Conservation (phyloP, 192 early-diverging fungal genomes). For the Linnemannia elongata region DNA sequence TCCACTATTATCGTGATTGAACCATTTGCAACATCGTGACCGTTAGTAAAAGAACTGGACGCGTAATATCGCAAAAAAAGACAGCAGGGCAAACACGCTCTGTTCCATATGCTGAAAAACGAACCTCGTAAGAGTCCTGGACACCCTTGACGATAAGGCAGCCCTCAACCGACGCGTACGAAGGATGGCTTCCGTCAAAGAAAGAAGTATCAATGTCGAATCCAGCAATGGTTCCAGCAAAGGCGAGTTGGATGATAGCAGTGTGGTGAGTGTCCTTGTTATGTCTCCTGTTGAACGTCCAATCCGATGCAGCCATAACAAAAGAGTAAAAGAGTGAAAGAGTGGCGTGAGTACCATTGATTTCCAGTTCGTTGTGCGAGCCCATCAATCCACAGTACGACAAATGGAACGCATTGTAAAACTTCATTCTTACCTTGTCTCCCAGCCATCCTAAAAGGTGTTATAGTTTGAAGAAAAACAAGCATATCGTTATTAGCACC, state of each 20-base stretch:
- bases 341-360: conserved; percentile 75
- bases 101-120: background rate
- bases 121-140: conserved; percentile 58
- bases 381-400: conserved; percentile 12
- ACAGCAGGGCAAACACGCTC: conserved; percentile 60
- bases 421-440: conserved; percentile 36
- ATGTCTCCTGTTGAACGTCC: conserved; percentile 36
- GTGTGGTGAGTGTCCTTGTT: conserved; percentile 52
- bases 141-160: conserved; percentile 63
- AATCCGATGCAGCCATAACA: conserved; percentile 66
- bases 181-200: conserved; percentile 91
- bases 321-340: conserved; percentile 56
- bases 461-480: background rate
- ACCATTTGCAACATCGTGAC: background rate
- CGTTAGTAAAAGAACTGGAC: conserved; percentile 58
- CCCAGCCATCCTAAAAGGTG: conserved; percentile 50
- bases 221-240: conserved; percentile 82
- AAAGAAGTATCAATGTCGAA: conserved; percentile 93
- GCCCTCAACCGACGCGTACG: conserved; percentile 79
- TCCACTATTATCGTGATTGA: conserved; percentile 42
- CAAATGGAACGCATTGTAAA: background rate
- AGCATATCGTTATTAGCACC: background rate
- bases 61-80: conserved; percentile 48
- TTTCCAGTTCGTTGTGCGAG: conserved; percentile 31
- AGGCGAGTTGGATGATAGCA: conserved; percentile 87